Percentiles rank a stretch among this genome's conserved stretches.
These are phyloP conservation scores for Gypsophila paniculata DNA, from an alignment of 179 eudicot genomes.

Conservation along the genomic window DNA sequence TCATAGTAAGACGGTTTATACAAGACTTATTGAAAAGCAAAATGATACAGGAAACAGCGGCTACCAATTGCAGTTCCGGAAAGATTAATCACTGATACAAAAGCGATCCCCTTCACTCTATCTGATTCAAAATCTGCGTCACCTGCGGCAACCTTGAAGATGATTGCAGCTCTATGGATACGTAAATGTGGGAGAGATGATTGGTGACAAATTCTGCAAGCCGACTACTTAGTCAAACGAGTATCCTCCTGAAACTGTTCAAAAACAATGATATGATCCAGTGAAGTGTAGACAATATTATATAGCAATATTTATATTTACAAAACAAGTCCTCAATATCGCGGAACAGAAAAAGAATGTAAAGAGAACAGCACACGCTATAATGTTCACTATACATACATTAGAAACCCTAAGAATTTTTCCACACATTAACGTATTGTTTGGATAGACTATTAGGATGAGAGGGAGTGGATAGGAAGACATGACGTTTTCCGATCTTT, in stretches of 20 bases:
- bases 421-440: too few relatives aligned
- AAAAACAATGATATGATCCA: conserved; percentile 1
- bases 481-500: too few relatives aligned
- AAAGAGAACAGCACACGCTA: too few relatives aligned
- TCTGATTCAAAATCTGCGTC: neutral
- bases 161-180: neutral
- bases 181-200: conserved; percentile 5
- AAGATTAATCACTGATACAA: neutral
- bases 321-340: neutral
- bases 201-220: conserved; percentile 15
- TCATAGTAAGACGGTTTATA: neutral
- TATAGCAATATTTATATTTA: too few relatives aligned
- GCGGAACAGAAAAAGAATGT: neutral
- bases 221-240: neutral
- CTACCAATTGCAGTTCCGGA: neutral
- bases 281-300: neutral
- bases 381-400: too few relatives aligned
- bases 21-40: neutral
- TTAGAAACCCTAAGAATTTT: too few relatives aligned
- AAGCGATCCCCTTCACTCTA: neutral
- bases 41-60: conserved; percentile 8
- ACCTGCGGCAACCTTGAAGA: conserved; percentile 13
- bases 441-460: too few relatives aligned
- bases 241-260: conserved; percentile 15
- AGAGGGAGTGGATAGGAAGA: too few relatives aligned